These are phyloP conservation scores for Vickermania ingenoplastis DNA, from an alignment of 208 protist genomes.

Conservation along the genomic window DNA sequence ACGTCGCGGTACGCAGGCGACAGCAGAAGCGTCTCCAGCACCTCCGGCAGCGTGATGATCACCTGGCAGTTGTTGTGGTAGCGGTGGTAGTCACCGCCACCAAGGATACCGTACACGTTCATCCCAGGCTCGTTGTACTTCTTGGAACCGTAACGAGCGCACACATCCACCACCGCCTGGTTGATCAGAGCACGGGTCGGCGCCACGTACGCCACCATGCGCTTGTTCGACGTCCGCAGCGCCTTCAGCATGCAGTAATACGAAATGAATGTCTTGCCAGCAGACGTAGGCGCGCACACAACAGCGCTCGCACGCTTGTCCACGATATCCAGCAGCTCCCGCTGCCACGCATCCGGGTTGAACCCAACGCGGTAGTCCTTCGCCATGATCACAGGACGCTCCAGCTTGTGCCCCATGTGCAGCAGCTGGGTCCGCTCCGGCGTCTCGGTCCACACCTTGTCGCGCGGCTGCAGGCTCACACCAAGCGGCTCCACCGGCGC, in stretches of 20 bases:
- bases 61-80: conserved; percentile 88
- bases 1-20: conserved; percentile 80
- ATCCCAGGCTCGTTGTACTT: conserved; percentile 62
- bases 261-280: conserved; percentile 95
- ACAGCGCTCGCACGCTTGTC: conserved; percentile 87
- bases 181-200: conserved; percentile 93
- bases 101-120: conserved; percentile 81
- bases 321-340: conserved; percentile 91
- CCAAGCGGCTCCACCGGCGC: too few relatives aligned
- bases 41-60: conserved; percentile 89
- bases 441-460: conserved; percentile 36
- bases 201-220: conserved; percentile 89
- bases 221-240: conserved; percentile 69
- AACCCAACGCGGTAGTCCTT: conserved; percentile 88
- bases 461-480: conserved; percentile 35
- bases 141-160: conserved; percentile 85
- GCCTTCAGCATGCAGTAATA: conserved; percentile 95
- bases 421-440: conserved; percentile 79
- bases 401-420: conserved; percentile 86
- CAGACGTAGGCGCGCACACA: conserved; percentile 93
- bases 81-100: conserved; percentile 77
- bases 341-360: conserved; percentile 93
- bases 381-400: conserved; percentile 60
- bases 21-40: conserved; percentile 89
- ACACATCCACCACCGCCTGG: conserved; percentile 92